Conservation (phyloP, 164 flowering plant species). For the Echeveria elegans region DNA sequence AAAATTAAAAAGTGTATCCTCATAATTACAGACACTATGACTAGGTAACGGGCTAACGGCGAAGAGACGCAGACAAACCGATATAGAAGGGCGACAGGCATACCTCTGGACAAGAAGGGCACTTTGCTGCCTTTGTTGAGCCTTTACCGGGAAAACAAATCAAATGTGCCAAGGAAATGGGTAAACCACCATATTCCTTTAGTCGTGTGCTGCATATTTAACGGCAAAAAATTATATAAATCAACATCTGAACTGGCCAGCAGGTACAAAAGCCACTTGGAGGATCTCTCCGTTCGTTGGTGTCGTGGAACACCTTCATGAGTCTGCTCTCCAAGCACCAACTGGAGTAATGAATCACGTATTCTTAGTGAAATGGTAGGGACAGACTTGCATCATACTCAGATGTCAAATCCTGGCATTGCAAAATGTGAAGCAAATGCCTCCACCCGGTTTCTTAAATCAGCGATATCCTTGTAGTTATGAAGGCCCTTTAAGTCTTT, state of each 20-base stretch:
- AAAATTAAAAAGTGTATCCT: neutral
- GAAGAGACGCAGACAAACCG: too few relatives aligned
- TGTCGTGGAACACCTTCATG: neutral
- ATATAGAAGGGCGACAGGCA: too few relatives aligned
- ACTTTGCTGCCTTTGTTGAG: neutral
- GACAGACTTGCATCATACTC: constrained; percentile 14
- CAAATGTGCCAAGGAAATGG: neutral
- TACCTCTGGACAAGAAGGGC: neutral
- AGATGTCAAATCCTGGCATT: constrained; percentile 64
- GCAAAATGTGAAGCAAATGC: constrained; percentile 69
- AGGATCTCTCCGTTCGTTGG: neutral
- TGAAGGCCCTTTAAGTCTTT: constrained; percentile 64
- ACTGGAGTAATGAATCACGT: neutral
- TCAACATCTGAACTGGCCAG: too few relatives aligned
- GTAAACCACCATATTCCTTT: neutral
- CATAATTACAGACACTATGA: neutral
- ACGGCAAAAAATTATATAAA: neutral
- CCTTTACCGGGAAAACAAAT: neutral
- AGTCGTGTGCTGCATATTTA: neutral
- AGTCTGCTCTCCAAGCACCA: neutral
- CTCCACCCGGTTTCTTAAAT: constrained; percentile 61
- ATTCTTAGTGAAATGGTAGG: too few relatives aligned
- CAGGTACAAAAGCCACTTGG: neutral
- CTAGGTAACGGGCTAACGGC: too few relatives aligned
- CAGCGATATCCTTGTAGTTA: constrained; percentile 55